These are phyloP conservation scores for Aleurites moluccanus DNA, from an alignment of 441 rosid genomes.

Conservation along the genomic window DNA sequence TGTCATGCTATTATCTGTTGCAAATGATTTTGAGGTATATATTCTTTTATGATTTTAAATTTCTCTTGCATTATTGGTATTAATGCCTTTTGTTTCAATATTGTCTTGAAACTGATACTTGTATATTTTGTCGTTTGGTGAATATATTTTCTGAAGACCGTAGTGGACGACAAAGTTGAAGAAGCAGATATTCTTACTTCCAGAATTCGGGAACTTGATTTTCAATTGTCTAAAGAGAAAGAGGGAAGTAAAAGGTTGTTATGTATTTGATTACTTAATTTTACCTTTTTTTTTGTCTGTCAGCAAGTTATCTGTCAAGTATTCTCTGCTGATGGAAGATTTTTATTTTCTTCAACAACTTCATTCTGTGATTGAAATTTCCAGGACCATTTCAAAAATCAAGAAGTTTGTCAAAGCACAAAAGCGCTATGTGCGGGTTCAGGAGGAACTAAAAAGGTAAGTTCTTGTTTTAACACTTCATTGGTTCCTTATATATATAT, in stretches of 20 bases:
- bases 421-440: conserved; percentile 52
- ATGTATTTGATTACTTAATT: conserved; percentile 5
- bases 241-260: conserved; percentile 72
- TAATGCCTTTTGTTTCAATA: not conserved
- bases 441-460: conserved; percentile 80
- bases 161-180: conserved; percentile 58
- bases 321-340: conserved; percentile 19
- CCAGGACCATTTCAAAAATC: conserved; percentile 69
- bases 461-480: conserved; percentile 16
- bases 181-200: conserved; percentile 70
- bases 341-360: conserved; percentile 12
- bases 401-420: conserved; percentile 77
- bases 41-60: not conserved
- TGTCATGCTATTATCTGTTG: not conserved
- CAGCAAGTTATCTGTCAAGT: not conserved
- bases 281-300: not conserved
- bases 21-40: conserved; percentile 1
- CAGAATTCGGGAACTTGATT: conserved; percentile 67
- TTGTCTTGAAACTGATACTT: not conserved
- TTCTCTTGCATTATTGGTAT: not conserved
- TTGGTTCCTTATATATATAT: conserved; percentile 8
- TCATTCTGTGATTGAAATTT: conserved; percentile 26
- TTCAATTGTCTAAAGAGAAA: conserved; percentile 67
- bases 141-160: conserved; percentile 40
- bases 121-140: conserved; percentile 17